Evolutionary conservation across 1,139 yeast genomes (phyloP).

Genomic region (Geotrichum siamense): DNA sequence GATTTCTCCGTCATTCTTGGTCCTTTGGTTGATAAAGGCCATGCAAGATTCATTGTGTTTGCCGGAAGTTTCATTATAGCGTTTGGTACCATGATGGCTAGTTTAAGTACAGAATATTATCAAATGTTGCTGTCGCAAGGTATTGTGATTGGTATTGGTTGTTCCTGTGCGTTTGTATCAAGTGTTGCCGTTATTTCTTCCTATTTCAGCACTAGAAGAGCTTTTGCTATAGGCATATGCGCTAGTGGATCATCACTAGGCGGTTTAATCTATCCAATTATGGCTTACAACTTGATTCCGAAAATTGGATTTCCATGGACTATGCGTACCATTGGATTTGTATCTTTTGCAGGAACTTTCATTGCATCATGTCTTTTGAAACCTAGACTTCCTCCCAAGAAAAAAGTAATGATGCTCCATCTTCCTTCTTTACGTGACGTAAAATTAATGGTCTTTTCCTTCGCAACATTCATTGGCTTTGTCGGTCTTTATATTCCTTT

Average conservation of each 20-base stretch:
- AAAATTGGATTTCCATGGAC: constrained; percentile 34
- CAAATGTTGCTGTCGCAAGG: constrained; percentile 57
- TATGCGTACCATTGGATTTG: constrained; percentile 30
- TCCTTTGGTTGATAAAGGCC: constrained; percentile 48
- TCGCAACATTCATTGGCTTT: constrained; percentile 31
- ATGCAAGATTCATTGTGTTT: constrained; percentile 26
- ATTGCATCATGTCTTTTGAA: constrained; percentile 24
- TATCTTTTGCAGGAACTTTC: constrained; percentile 24
- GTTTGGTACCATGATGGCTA: constrained; percentile 48
- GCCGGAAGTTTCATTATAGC: constrained; percentile 42
- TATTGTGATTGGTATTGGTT: constrained; percentile 47
- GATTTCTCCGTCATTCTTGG: constrained; percentile 55
- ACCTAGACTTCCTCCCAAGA: constrained; percentile 31
- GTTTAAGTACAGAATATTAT: constrained; percentile 43
- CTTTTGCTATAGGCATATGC: constrained; percentile 50
- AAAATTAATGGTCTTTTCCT: constrained; percentile 27
- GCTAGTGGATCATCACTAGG: constrained; percentile 51
- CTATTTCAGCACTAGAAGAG: constrained; percentile 48
- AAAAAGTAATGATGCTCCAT: constrained; percentile 28
- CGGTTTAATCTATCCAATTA: constrained; percentile 32
- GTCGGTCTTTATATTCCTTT: constrained; percentile 35
- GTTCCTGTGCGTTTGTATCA: constrained; percentile 22
- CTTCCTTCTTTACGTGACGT: constrained; percentile 29
- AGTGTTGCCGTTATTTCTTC: constrained; percentile 34
- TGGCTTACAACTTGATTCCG: constrained; percentile 27